Conservation (phyloP, 169 alveolate species). For the Amoebophrya sp. region DNA sequence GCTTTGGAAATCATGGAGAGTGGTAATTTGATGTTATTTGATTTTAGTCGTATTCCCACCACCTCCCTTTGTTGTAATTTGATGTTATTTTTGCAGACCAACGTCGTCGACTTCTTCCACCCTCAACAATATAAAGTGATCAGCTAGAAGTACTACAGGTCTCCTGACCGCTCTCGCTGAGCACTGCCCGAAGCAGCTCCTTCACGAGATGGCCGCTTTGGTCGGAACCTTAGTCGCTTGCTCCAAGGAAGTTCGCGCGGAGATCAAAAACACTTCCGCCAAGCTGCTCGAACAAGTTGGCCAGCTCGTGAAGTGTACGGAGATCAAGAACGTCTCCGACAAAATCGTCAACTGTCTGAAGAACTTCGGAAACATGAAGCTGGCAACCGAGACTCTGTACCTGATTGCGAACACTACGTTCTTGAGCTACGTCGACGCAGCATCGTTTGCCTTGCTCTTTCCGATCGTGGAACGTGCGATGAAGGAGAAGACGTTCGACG, state of each 20-base stretch:
- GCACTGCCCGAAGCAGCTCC: conserved; percentile 1
- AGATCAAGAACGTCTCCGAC: not conserved
- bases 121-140: not conserved
- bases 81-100: not conserved
- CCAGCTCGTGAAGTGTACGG: not conserved
- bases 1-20: not conserved
- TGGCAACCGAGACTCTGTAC: conserved; percentile 18
- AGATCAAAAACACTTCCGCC: not conserved
- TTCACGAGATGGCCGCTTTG: not conserved
- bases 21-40: not conserved
- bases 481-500: not conserved
- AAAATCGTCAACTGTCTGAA: conserved; percentile 15
- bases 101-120: not conserved
- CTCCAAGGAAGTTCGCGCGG: not conserved
- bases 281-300: conserved; percentile 4
- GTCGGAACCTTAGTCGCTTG: not conserved
- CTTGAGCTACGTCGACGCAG: not conserved
- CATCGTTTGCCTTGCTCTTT: not conserved
- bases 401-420: not conserved
- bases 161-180: not conserved
- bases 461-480: conserved; percentile 24
- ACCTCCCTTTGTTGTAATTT: too few species aligned
- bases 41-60: not conserved
- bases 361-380: conserved; percentile 24
- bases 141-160: not conserved